Evolutionary conservation across 208 protist species (phyloP).

Genomic region (Trypanosoma cruzi): DNA sequence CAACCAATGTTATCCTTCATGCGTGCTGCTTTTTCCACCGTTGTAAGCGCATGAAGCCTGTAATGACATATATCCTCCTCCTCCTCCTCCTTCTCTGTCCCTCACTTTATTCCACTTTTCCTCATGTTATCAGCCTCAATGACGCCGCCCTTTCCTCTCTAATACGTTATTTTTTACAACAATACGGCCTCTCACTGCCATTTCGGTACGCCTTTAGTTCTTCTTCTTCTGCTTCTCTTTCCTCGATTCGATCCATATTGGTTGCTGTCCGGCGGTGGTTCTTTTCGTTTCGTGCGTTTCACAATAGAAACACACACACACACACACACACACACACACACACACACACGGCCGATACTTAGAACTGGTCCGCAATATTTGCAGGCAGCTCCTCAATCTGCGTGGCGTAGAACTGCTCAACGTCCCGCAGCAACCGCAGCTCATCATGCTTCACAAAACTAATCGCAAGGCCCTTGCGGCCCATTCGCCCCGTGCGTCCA

Average conservation of each 20-base stretch:
- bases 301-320: background rate
- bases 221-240: background rate
- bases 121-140: no score
- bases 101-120: no score
- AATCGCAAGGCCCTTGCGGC: slow-evolving; percentile 98
- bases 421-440: slow-evolving; percentile 91
- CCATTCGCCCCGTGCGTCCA: slow-evolving; percentile 97
- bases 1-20: no score
- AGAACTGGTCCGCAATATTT: slow-evolving; percentile 75
- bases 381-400: slow-evolving; percentile 96
- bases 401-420: slow-evolving; percentile 98
- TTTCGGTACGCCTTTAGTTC: background rate
- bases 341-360: slow-evolving; percentile 1
- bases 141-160: background rate
- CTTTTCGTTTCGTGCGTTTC: background rate
- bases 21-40: background rate
- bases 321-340: no score
- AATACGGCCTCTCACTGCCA: background rate
- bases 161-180: background rate
- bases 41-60: no score
- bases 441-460: slow-evolving; percentile 98
- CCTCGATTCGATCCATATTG: background rate
- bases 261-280: background rate
- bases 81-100: no score
- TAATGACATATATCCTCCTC: no score